Evolutionary conservation across 2,329 filamentous ascomycete genomes (phyloP), one percentile per base, ranked within the genome.

Genomic region (Blastomyces emzantsi): DNA sequence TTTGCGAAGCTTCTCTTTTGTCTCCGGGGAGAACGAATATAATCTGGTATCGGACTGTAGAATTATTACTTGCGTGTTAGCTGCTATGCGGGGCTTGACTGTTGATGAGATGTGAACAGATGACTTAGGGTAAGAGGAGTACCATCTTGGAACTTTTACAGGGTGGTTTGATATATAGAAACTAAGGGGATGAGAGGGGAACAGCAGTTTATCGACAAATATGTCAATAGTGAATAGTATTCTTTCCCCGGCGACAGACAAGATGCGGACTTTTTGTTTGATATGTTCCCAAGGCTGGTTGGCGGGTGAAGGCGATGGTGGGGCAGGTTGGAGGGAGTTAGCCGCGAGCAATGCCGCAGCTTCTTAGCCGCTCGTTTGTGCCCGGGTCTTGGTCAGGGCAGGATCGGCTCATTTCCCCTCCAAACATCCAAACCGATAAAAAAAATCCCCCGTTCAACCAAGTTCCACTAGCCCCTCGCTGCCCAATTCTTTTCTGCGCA

Each of bases 11-110:
- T 92, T 88, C 68, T 92, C 87, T 78, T 89, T 94, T 56, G 91
- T 96, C 78, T 94, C 90, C 67, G 87, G 85, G 41, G 92, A 95
- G 84, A 97, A 96, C 65, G 90, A 90, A 80, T 96, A 97, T 67
- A 97, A 84, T 70, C 92, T 84, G 66, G 91, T 87, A 81, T 97
- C 92, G 73, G 92, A 95, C 71, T 87, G 75, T 2, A 22, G 78
- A 81, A 69, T 36, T 28, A 41, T 54, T 39, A 33, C 56, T n/a
- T 22, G 33, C 49, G 58, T 57, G 36, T 47, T 45, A 59, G 39
- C 22, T 45, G 11, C 30, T 52, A 19, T 36, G 11, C 11, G 4
- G 4, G 30, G 4, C 19, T 39, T 56, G 30, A 22, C 17, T n/a
- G 17, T 39, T 56, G 3, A 39, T 56, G 8, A 22, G 30, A 3